These are phyloP conservation scores for Ogataea neopini DNA, from an alignment of 805 yeast genomes.

Conservation along the genomic window DNA sequence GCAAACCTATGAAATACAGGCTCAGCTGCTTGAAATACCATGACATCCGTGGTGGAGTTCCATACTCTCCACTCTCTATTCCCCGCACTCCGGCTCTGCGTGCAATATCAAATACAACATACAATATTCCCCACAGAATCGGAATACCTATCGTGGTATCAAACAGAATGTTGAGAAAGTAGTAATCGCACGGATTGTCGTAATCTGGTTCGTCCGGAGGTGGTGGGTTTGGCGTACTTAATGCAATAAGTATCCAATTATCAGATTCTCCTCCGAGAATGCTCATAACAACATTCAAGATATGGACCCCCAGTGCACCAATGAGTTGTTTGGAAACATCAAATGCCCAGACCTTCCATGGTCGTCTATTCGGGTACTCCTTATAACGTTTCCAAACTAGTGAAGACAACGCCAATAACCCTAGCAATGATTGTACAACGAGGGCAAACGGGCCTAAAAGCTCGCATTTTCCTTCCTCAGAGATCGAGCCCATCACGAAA, in stretches of 20 bases:
- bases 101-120: constrained; percentile 49
- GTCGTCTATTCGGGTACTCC: constrained; percentile 79
- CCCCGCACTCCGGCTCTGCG: constrained; percentile 46
- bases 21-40: constrained; percentile 72
- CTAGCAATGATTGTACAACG: constrained; percentile 72
- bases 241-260: constrained; percentile 13
- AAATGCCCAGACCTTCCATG: constrained; percentile 84
- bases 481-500: not conserved
- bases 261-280: constrained; percentile 47
- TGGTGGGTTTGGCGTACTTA: not conserved
- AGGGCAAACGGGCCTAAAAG: constrained; percentile 86
- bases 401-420: constrained; percentile 71
- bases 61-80: constrained; percentile 60
- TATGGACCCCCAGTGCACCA: constrained; percentile 85
- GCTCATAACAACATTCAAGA: constrained; percentile 72
- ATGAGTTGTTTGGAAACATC: constrained; percentile 89
- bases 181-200: constrained; percentile 87
- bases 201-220: constrained; percentile 18
- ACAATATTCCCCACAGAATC: constrained; percentile 61
- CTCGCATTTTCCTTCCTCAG: constrained; percentile 46
- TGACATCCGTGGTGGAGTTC: constrained; percentile 59
- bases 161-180: constrained; percentile 80
- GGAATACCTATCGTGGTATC: constrained; percentile 96
- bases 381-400: constrained; percentile 72
- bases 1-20: constrained; percentile 63